Base-by-base conservation (phyloP, 768 basidiomycete genomes). In the Heimioporus sp. region DNA sequence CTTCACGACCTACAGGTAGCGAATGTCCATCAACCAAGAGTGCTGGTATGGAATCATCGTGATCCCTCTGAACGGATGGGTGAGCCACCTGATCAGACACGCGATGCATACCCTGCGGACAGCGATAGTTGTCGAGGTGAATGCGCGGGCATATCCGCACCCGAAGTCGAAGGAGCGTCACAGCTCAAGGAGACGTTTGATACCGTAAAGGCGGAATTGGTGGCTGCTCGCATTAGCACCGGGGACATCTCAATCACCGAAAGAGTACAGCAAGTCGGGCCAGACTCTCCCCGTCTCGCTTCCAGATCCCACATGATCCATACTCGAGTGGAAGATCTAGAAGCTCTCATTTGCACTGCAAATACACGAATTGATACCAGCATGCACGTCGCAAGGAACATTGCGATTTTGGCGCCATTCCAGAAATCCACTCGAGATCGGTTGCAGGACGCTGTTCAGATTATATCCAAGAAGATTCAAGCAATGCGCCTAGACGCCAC, bases 381-480 rank as follows among this genome's bases (percentile, higher is more conserved):
- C 55, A 70, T 94, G 65, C 83, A 86, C 16, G 73, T 87, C 39
- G 81, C 87, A 19, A 85, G 89, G 38, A 96, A 95, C 61, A 77
- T 98, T 19, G 86, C 86, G 2, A 81, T 88, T 39, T 76, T 98
- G 36, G 87, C 91, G 15, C 95, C 97, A 4, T 95, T 98, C 68
- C 90, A 87, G 62, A 82, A 82, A 43, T 75, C 85, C 10, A 94
- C 94, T 4, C 82, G 94, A 43, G 89, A 92, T 55, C 80, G 85
- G 41, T 77, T 99, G 24, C 71, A 80, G 20, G 59, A 71, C 20
- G 76, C 83, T 3, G 73, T 94, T 16, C 82, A 84, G 58, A 72
- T 70, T 16, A 73, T 87, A 12, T 81, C 87, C 9, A 85, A 80
- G 62, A 78, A 80, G 37, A 72, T 98, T 44, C 80, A 79, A 60